Evolutionary conservation across 148 eudicot species (phyloP), one percentile per base, ranked within the genome.

Genomic region (Bassia scoparia): DNA sequence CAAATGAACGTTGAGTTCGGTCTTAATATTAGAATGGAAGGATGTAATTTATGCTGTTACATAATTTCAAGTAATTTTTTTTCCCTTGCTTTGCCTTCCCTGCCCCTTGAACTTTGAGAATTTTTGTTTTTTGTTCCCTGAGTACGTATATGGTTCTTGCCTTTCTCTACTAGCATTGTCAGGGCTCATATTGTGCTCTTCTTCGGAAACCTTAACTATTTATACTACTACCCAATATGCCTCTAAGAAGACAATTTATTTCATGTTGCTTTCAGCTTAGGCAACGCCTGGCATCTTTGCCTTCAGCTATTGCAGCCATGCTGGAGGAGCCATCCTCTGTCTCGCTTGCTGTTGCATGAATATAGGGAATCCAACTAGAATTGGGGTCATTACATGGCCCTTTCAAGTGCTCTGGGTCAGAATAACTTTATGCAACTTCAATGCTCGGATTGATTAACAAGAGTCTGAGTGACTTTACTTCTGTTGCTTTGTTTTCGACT

Each of bases 401-500:
- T 96, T 78, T 96, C 99, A 58, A 92, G 94, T 77, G 87, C 89
- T 71, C 91, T 96, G 79, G 99, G 99, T 78, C 96, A 96, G 79
- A n/a, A 96, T 96, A 67, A n/a, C n/a, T 89, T 96, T 72, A 83
- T 92, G 97, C 95, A 96, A 78, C 90, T 96, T 58, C 99, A n/a
- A 96, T 81, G 78, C 89, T 34, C 97, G 99, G 89, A 85, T 52
- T n/a, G n/a, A 18, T 52, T 41, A n/a, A 55, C 58, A 24, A 41
- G 37, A 43, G n/a, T 70, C 60, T 48, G n/a, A 63, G n/a, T n/a
- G n/a, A 26, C 41, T 37, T n/a, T 27, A 46, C n/a, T n/a, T n/a
- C 41, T 46, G 17, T 35, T 49, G 27, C n/a, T 68, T 53, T 60
- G 35, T 41, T 54, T 56, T 54, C 60, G 0, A 16, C 21, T 60